Evolutionary conservation across 2,329 filamentous ascomycete genomes (phyloP), one percentile per base, ranked within the genome.

Genomic region (Ophiobolus disseminans): DNA sequence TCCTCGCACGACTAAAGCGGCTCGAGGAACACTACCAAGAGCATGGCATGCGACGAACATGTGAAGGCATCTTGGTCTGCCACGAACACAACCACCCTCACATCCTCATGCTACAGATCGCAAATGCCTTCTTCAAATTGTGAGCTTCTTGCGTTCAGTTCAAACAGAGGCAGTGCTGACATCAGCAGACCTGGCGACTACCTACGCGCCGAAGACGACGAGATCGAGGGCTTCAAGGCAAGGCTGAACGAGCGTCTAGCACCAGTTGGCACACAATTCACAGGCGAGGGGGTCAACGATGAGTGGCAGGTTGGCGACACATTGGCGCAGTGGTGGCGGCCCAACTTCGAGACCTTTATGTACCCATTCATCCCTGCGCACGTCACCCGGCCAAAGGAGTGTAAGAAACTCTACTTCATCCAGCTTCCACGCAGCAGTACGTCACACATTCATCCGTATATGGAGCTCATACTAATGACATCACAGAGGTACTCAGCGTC

Each of bases 341-440:
- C 94, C 44, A 99, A 97, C 79, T 97, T 97, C 72, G 94, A 99
- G 80, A 97, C 94, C 2, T 97, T 97, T 81, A 97, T 99, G 91
- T 99, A 99, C 73, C 94, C 94, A 0, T 99, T 97, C 75, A 88
- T 97, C 48, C 94, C 94, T 6, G 91, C 92, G 14, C 94, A 99
- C 76, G 91, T 97, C 55, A 97, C 93, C 14, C 82, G 94, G 42
- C 94, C 94, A 6, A 99, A 99, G 80, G 94, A 99, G 79, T 96
- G 93, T 80, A 99, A 99, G 81, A 99, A 99, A 82, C 82, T 97
- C 32, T 99, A 97, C 76, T 91, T 97, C 55, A 96, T 99, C 59
- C 90, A 96, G 73, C 80, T 99, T 21, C 94, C 94, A 0, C 86
- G 91, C 74, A 91, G 88, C 63, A 97, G 91, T 96, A 82, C 53